Conservation (phyloP, 2,329 filamentous ascomycete genomes). For the Trichoderma hamatum region DNA sequence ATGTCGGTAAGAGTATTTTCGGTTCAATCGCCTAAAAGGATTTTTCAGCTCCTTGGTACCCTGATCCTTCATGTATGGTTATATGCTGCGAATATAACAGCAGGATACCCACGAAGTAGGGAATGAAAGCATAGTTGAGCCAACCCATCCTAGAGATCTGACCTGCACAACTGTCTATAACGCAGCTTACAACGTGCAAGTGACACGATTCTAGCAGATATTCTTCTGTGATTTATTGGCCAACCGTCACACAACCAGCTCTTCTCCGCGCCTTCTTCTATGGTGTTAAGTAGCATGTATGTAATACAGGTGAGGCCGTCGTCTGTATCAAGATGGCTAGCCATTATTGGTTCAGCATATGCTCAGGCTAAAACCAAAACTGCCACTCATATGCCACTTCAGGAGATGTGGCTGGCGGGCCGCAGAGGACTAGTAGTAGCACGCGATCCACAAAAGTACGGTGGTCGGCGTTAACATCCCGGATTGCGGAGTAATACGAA, state of each 20-base stretch:
- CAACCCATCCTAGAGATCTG: background rate
- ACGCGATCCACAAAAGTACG: background rate
- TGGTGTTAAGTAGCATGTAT: background rate
- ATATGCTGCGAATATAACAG: background rate
- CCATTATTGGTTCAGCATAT: background rate
- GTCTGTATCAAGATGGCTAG: background rate
- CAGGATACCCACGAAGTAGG: background rate
- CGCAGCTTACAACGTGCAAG: background rate
- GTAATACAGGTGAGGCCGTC: background rate
- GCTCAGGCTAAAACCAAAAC: background rate
- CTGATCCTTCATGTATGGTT: too few relatives aligned
- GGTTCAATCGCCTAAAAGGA: too few relatives aligned
- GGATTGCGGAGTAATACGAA: conserved; percentile 7
- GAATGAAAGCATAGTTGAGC: background rate
- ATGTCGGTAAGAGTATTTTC: background rate
- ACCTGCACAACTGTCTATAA: too few relatives aligned
- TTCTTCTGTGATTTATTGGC: background rate
- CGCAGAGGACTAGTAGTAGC: background rate
- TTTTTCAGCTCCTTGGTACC: background rate
- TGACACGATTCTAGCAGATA: background rate
- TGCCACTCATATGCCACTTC: background rate
- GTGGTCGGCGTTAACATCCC: conserved; percentile 1
- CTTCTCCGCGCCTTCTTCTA: background rate
- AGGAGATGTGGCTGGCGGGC: conserved; percentile 12
- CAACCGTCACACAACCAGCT: background rate